A percentile compares a stretch with the other conserved stretches of the same genome.
phyloP scores from a whole-genome alignment of 139 green algal species.

The Volvox africanus region DNA sequence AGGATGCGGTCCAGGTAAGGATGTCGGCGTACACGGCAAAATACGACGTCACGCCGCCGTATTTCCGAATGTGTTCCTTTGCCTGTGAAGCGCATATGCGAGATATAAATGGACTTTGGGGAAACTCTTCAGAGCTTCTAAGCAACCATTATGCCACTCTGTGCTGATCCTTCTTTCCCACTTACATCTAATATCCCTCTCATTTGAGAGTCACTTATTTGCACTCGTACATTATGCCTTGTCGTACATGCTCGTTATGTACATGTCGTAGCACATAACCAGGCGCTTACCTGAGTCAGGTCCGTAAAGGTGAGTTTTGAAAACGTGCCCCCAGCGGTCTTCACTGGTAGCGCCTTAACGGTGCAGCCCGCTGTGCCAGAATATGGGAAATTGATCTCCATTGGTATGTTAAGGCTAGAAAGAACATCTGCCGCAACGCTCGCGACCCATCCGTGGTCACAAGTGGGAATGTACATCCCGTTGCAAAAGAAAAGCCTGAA shows the following conservation, averaged over 20 bases:
- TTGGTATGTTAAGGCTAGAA: neutral
- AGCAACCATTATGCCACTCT: too few species aligned
- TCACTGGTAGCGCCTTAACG: neutral
- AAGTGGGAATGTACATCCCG: neutral
- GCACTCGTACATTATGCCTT: too few species aligned
- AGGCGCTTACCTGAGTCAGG: neutral
- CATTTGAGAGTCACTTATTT: too few species aligned
- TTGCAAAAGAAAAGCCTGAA: constrained; percentile 31
- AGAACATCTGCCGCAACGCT: neutral
- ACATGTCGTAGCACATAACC: too few species aligned
- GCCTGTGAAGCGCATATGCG: neutral
- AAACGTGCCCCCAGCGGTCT: neutral
- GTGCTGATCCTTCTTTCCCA: too few species aligned
- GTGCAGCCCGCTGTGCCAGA: neutral
- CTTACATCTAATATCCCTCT: too few species aligned
- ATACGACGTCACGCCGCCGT: neutral
- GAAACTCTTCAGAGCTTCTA: too few species aligned
- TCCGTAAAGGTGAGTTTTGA: neutral
- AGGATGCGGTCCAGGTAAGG: constrained; percentile 87
- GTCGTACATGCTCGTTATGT: too few species aligned
- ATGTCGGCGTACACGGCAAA: constrained; percentile 77
- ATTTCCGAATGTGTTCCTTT: constrained; percentile 21
- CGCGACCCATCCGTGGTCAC: neutral
- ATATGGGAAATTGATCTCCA: constrained; percentile 25
- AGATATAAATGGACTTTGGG: neutral